Percentiles rank a stretch among this genome's conserved stretches.
Evolutionary conservation across 2,329 filamentous ascomycete species (phyloP).

Genomic region (Anisogramma anomala): DNA sequence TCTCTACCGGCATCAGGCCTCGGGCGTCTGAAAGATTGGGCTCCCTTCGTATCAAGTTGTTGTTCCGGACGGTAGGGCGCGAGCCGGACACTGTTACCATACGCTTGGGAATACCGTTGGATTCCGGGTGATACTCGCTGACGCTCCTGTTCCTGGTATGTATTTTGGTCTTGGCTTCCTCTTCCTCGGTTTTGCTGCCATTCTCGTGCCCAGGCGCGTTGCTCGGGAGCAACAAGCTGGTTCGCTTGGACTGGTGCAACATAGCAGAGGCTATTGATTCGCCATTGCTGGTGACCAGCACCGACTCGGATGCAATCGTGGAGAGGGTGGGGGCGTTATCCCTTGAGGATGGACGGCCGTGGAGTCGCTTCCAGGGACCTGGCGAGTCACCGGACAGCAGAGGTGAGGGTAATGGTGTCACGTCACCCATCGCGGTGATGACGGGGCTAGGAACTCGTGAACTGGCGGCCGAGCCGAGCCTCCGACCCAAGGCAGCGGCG

Average conservation of each 20-base stretch:
- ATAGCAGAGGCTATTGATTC: conserved; percentile 41
- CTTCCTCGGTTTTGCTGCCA: conserved; percentile 1
- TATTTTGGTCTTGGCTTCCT: conserved; percentile 18
- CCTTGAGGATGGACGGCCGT: conserved; percentile 35
- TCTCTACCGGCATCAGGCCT: conserved; percentile 53
- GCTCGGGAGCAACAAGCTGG: conserved; percentile 21
- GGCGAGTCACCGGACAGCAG: conserved; percentile 54
- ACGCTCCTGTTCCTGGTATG: conserved; percentile 70
- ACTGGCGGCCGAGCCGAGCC: conserved; percentile 47
- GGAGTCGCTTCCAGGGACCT: conserved; percentile 51
- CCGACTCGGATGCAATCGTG: conserved; percentile 31
- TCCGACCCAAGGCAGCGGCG: conserved; percentile 35
- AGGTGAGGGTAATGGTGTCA: conserved; percentile 70
- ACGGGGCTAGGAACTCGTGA: conserved; percentile 63
- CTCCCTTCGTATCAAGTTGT: conserved; percentile 56
- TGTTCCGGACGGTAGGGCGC: conserved; percentile 32
- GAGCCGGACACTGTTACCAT: conserved; percentile 62
- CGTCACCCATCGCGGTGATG: conserved; percentile 62
- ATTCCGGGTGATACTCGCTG: conserved; percentile 76
- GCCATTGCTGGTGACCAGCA: conserved; percentile 38
- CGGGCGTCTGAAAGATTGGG: conserved; percentile 68
- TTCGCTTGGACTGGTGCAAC: conserved; percentile 44
- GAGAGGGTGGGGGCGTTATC: conserved; percentile 27
- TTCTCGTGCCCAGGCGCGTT: conserved; percentile 5
- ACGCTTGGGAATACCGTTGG: conserved; percentile 55